Conservation (phyloP, 1,284 basidiomycete genomes). For the Ustilago nuda region DNA sequence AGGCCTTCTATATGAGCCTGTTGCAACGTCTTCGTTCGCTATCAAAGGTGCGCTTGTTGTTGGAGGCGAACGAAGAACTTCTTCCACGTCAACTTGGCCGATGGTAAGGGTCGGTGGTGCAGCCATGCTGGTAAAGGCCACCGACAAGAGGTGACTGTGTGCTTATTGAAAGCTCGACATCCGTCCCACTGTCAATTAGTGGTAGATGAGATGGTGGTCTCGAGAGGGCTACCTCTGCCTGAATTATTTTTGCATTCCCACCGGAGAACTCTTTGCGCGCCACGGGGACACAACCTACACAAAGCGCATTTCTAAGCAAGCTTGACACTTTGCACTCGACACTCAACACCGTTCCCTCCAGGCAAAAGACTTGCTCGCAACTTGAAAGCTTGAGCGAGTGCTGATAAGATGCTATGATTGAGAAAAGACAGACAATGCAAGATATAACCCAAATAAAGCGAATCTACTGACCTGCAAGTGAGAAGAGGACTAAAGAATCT, state of each 20-base stretch:
- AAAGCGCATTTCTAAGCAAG: slow-evolving; percentile 10
- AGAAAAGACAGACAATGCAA: not conserved
- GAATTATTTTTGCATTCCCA: not conserved
- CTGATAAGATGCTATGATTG: not conserved
- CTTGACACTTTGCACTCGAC: not conserved
- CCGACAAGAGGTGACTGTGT: not conserved
- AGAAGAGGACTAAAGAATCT: slow-evolving; percentile 15
- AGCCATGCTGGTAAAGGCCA: not conserved
- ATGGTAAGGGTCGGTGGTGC: not conserved
- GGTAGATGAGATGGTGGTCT: not conserved
- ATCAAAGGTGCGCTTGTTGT: slow-evolving; percentile 5
- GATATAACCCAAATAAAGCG: slow-evolving; percentile 1
- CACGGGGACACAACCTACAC: not conserved
- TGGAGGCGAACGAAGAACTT: slow-evolving; percentile 23
- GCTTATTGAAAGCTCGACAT: not conserved
- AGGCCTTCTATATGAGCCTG: slow-evolving; percentile 30
- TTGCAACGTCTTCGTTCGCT: slow-evolving; percentile 26
- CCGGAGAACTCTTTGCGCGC: not conserved
- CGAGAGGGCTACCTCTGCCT: no score
- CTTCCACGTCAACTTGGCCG: slow-evolving; percentile 15
- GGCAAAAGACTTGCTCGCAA: not conserved
- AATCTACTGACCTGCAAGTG: not conserved
- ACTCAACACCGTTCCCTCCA: not conserved
- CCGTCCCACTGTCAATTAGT: not conserved
- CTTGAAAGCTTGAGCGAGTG: not conserved